These are phyloP conservation scores for Naganishia sp. DNA, from an alignment of 1,284 basidiomycete species.

Conservation along the genomic window DNA sequence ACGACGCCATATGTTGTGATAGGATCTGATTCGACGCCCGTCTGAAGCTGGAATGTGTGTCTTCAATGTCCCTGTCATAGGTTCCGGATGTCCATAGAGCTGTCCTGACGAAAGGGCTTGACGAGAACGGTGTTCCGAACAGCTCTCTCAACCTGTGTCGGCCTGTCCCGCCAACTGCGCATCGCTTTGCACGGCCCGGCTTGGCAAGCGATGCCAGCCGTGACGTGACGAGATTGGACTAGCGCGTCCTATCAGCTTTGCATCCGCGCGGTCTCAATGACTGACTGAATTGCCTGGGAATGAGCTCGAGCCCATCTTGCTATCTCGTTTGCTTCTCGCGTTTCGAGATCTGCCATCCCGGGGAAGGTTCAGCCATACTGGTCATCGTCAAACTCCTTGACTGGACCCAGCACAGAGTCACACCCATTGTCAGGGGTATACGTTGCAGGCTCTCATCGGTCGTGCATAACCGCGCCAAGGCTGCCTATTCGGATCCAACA, in stretches of 20 bases:
- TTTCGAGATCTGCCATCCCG: not conserved
- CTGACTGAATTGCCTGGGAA: not conserved
- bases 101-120: too few species aligned
- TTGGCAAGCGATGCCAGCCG: slow-evolving; percentile 1
- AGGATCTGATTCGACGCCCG: too few species aligned
- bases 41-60: too few species aligned
- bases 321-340: not conserved
- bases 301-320: too few species aligned
- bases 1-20: too few species aligned
- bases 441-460: too few species aligned
- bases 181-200: not conserved
- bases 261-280: slow-evolving; percentile 1
- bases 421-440: not conserved
- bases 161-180: too few species aligned
- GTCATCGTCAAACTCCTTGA: not conserved
- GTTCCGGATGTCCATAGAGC: too few species aligned
- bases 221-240: slow-evolving; percentile 1
- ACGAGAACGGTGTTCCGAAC: too few species aligned
- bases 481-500: not conserved
- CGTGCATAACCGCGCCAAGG: slow-evolving; percentile 9
- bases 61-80: too few species aligned
- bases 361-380: not conserved
- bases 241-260: not conserved
- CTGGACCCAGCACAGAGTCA: not conserved
- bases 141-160: too few species aligned